A percentile compares a stretch with the other conserved stretches of the same genome.
Evolutionary conservation across 2,329 filamentous ascomycete species (phyloP).

Genomic region (Monosporascus sp.): DNA sequence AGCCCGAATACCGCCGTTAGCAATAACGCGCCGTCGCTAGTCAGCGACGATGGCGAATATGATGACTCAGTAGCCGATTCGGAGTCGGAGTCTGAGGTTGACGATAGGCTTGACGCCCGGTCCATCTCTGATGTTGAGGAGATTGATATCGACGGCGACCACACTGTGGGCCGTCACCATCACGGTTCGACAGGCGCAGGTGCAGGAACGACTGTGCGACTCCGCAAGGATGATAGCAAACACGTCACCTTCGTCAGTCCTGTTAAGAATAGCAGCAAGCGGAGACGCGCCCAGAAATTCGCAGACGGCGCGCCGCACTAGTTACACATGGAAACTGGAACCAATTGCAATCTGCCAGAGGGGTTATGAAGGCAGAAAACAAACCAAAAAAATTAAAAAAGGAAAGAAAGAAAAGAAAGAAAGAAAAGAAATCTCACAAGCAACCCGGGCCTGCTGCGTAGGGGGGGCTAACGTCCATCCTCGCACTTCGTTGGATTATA

Average conservation of each 20-base stretch:
- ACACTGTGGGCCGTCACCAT: constrained; percentile 37
- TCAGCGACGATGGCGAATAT: constrained; percentile 76
- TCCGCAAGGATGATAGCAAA: constrained; percentile 50
- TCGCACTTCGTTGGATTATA: neutral
- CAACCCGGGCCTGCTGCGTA: neutral
- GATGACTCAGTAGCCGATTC: constrained; percentile 65
- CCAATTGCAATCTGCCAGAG: neutral
- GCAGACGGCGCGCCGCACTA: constrained; percentile 4
- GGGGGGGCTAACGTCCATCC: neutral
- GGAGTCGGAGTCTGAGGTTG: constrained; percentile 50
- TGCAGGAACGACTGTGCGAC: constrained; percentile 35
- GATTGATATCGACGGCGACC: constrained; percentile 55
- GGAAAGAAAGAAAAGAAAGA: neutral
- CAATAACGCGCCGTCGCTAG: constrained; percentile 72
- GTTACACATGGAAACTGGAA: neutral
- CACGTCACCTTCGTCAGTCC: constrained; percentile 51
- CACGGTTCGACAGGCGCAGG: constrained; percentile 30
- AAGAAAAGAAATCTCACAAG: neutral
- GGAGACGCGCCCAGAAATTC: constrained; percentile 21
- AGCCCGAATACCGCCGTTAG: constrained; percentile 65
- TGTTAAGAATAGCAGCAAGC: constrained; percentile 36
- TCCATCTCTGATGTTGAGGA: constrained; percentile 56
- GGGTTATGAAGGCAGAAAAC: neutral
- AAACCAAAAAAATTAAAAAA: too few species aligned
- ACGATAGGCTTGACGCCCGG: constrained; percentile 53